Conservation (phyloP, 768 basidiomycete species). For the Termitomyces sp. region DNA sequence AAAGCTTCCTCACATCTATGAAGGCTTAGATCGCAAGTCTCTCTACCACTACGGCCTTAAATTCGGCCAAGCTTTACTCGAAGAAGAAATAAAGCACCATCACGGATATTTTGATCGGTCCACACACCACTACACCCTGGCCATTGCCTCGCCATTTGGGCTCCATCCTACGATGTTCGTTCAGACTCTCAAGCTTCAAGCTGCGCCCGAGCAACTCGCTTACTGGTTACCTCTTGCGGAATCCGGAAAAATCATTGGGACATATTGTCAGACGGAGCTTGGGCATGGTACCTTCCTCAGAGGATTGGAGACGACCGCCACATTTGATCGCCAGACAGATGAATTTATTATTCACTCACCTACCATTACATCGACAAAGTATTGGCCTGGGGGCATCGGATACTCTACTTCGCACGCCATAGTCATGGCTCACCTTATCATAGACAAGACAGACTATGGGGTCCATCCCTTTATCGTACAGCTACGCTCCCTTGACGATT, state of each 20-base stretch:
- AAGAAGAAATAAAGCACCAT: constrained; percentile 17
- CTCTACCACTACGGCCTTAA: constrained; percentile 24
- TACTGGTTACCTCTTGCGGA: constrained; percentile 24
- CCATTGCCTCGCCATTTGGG: constrained; percentile 22
- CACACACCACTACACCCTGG: constrained; percentile 17
- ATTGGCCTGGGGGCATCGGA: constrained; percentile 26
- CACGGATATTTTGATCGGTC: constrained; percentile 17
- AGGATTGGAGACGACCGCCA: constrained; percentile 27
- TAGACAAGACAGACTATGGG: background rate
- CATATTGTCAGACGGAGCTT: constrained; percentile 20
- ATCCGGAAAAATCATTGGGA: constrained; percentile 23
- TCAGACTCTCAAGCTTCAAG: background rate
- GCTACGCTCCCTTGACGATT: constrained; percentile 24
- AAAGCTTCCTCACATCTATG: constrained; percentile 17
- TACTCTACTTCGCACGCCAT: constrained; percentile 26
- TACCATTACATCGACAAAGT: constrained; percentile 23
- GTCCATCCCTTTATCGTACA: constrained; percentile 23
- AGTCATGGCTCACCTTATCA: constrained; percentile 22
- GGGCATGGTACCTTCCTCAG: constrained; percentile 28
- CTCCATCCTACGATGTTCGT: constrained; percentile 16
- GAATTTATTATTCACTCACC: constrained; percentile 28
- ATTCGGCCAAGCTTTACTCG: constrained; percentile 20
- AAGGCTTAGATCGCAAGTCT: constrained; percentile 19
- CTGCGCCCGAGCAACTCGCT: constrained; percentile 19
- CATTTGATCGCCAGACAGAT: constrained; percentile 21